phyloP scores from a whole-genome alignment of 345 rosid species.

The Sonneratia alba region DNA sequence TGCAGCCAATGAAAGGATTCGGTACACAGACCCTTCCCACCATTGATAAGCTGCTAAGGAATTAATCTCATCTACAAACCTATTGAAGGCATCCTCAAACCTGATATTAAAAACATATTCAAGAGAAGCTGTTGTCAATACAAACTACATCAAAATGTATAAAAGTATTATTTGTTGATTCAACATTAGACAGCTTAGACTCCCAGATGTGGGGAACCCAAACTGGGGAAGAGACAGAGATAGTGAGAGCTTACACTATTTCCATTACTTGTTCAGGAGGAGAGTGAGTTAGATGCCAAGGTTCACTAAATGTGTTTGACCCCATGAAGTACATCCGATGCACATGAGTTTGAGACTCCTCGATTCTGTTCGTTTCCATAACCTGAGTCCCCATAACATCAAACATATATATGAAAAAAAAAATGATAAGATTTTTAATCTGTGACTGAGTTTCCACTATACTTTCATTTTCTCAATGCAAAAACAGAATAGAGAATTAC shows the following conservation, averaged over 20 bases:
- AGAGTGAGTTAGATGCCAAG: slow-evolving; percentile 75
- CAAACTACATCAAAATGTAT: not conserved
- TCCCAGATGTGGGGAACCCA: not conserved
- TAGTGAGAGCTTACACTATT: slow-evolving; percentile 53
- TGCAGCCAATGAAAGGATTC: slow-evolving; percentile 64
- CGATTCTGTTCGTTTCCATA: slow-evolving; percentile 75
- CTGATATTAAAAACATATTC: slow-evolving; percentile 21
- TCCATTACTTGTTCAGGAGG: slow-evolving; percentile 79
- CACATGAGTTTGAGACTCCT: slow-evolving; percentile 83
- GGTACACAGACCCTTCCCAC: slow-evolving; percentile 91
- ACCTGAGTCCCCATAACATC: slow-evolving; percentile 34
- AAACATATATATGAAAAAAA: not conserved
- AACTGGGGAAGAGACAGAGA: not conserved
- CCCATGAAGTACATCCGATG: slow-evolving; percentile 91
- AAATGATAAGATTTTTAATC: not conserved
- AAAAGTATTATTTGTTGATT: not conserved
- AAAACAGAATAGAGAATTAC: slow-evolving; percentile 15
- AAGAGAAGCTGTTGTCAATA: not conserved
- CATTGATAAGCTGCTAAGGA: slow-evolving; percentile 80
- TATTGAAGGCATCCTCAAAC: slow-evolving; percentile 77
- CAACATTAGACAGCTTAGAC: not conserved
- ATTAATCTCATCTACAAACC: slow-evolving; percentile 87
- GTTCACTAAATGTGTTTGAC: slow-evolving; percentile 77
- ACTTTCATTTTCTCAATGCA: not conserved
- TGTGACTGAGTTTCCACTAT: not conserved